Conservation (phyloP, 73 alveolate genomes). For the Uronychia binucleata region DNA sequence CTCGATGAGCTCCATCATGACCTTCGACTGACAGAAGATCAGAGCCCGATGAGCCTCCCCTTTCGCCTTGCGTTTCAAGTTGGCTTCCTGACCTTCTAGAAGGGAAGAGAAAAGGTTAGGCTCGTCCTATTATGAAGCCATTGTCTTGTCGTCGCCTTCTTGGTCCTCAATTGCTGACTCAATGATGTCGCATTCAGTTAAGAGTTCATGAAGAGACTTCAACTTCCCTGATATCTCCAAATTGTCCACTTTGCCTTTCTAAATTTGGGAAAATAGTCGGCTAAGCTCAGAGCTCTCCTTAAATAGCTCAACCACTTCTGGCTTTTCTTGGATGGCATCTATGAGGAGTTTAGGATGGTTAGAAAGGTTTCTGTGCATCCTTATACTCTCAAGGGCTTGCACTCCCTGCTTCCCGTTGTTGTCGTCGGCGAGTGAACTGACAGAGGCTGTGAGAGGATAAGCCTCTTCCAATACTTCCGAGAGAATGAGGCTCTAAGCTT, state of each 20-base stretch:
- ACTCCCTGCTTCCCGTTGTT: not conserved
- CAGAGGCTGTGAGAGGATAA: slow-evolving; percentile 31
- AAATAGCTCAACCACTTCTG: not conserved
- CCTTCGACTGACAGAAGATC: slow-evolving; percentile 73
- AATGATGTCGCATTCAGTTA: slow-evolving; percentile 69
- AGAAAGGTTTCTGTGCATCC: slow-evolving; percentile 85
- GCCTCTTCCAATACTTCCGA: slow-evolving; percentile 20
- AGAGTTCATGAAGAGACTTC: slow-evolving; percentile 58
- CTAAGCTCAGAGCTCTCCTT: not conserved
- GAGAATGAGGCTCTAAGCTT: slow-evolving; percentile 57
- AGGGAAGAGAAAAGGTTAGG: slow-evolving; percentile 10
- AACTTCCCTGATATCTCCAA: slow-evolving; percentile 53
- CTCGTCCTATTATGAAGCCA: not conserved
- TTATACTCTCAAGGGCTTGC: slow-evolving; percentile 40
- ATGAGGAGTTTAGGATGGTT: slow-evolving; percentile 88
- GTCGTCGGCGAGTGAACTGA: slow-evolving; percentile 8
- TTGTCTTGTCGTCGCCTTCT: slow-evolving; percentile 35
- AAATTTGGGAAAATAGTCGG: not conserved
- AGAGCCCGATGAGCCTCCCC: slow-evolving; percentile 71
- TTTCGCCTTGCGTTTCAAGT: slow-evolving; percentile 28
- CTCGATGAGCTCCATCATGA: slow-evolving; percentile 57
- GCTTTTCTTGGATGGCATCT: slow-evolving; percentile 7
- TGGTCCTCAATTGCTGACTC: slow-evolving; percentile 36
- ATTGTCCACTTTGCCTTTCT: not conserved
- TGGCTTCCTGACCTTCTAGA: slow-evolving; percentile 10